Evolutionary conservation across 129 eudicot genomes (phyloP), one percentile per base, ranked within the genome.

Genomic region (Tagetes patula): DNA sequence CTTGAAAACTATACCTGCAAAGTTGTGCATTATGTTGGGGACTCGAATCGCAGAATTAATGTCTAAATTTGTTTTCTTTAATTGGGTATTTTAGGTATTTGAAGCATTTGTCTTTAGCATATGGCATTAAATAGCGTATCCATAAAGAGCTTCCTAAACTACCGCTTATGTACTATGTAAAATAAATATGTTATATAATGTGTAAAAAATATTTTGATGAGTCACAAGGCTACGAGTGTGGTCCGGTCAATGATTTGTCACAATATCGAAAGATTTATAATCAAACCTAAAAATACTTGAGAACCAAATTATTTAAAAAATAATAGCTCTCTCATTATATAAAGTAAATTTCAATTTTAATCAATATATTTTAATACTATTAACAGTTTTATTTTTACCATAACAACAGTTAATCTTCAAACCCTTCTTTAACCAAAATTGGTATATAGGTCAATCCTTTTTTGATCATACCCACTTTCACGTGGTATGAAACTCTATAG

Each of bases 1-100:
- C 63, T 69, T 67, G 75, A 33, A 76, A 76, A 30, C 48, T 56
- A 67, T 20, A 70, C 41, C 14, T 36, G 8, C 20, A 3, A 61
- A 61, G 43, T 61, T 61, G 66, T 61, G 36, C 66, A 36, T 61
- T 34, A 34, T 61, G 27, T 34, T 11, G 43, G 65, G 43, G 66
- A 34, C 42, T 61, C 4, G 7, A 61, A 42, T 1, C 31, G 38
- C 69, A 36, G 69, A 39, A 12, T 39, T 38, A 46, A 20, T 20
- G 27, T 14, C 52, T 65, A 65, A 14, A 6, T 65, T 65, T 20
- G 40, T 65, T 40, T 65, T 62, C 67, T 34, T 62, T 62, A 37
- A 62, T 62, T 13, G 67, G 46, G 43, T 60, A 60, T 12, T 60
- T 32, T 60, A 60, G 41, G 30, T 60, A 60, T 33, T 32, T 34